These are phyloP conservation scores for Calonectria pseudoturangicola DNA, from an alignment of 2,329 filamentous ascomycete species.

Conservation along the genomic window DNA sequence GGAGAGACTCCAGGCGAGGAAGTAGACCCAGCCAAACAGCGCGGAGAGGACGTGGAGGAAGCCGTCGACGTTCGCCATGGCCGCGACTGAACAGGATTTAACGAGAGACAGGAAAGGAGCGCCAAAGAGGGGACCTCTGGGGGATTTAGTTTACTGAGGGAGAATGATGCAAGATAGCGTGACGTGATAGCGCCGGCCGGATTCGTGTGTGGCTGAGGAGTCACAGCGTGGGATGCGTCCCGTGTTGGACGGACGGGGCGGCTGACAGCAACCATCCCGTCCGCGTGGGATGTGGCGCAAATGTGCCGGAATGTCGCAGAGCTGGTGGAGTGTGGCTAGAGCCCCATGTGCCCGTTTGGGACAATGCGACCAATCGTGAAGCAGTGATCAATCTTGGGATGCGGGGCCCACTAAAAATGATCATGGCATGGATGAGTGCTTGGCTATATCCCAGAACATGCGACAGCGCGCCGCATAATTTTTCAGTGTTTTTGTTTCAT, in stretches of 20 bases:
- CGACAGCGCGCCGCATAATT: neutral
- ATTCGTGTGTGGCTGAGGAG: conserved; percentile 8
- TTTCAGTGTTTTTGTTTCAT: neutral
- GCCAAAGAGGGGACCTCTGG: conserved; percentile 10
- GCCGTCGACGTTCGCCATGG: conserved; percentile 50
- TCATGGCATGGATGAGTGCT: neutral
- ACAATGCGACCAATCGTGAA: conserved; percentile 11
- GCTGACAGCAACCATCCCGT: too few species aligned
- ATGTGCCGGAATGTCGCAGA: neutral
- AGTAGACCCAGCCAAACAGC: conserved; percentile 85
- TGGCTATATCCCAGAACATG: neutral
- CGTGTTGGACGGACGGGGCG: too few species aligned
- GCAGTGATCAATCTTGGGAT: conserved; percentile 7
- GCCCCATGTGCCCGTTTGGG: conserved; percentile 20
- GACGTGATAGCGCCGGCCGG: conserved; percentile 15
- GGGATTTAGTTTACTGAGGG: conserved; percentile 12
- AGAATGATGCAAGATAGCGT: conserved; percentile 35
- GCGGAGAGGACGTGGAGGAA: conserved; percentile 72
- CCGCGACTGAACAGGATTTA: conserved; percentile 5
- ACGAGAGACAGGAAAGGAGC: conserved; percentile 1
- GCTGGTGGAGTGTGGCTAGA: conserved; percentile 14
- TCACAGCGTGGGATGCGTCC: neutral
- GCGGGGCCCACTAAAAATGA: neutral
- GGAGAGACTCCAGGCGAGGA: conserved; percentile 86
- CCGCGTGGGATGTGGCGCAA: conserved; percentile 16